These are phyloP conservation scores for Dendrostoma leiphaemia DNA, from an alignment of 2,329 filamentous ascomycete genomes.

Conservation along the genomic window DNA sequence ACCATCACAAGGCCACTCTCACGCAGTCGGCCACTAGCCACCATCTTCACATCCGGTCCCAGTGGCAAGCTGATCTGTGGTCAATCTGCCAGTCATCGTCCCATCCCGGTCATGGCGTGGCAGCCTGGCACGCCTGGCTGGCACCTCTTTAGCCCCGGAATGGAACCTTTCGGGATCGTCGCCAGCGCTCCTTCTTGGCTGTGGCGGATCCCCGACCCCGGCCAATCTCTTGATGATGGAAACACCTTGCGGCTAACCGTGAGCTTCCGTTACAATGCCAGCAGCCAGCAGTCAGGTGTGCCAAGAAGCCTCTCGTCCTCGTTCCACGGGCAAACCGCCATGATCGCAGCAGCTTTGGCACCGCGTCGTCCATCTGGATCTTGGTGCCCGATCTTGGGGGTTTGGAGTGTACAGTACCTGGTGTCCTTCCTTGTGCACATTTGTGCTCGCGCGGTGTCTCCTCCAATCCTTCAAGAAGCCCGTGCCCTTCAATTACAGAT, in stretches of 20 bases:
- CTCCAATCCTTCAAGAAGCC: too few species aligned
- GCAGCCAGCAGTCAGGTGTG: neutral
- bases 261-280: neutral
- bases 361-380: too few species aligned
- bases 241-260: neutral
- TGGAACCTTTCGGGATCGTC: neutral
- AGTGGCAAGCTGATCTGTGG: constrained; percentile 15
- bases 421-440: too few species aligned
- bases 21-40: neutral
- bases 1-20: neutral
- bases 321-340: neutral
- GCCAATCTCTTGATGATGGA: neutral
- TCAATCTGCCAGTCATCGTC: constrained; percentile 13
- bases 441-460: too few species aligned
- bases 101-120: neutral
- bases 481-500: too few species aligned
- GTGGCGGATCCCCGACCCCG: constrained; percentile 3
- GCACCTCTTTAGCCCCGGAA: neutral
- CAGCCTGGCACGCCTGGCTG: neutral
- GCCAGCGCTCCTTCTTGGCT: neutral
- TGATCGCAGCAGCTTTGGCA: neutral
- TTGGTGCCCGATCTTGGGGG: too few species aligned
- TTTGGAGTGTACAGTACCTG: too few species aligned
- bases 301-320: too few species aligned
- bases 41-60: neutral